These are phyloP conservation scores for Solanum habrochaites DNA, from an alignment of 257 asterid genomes.

Conservation along the genomic window DNA sequence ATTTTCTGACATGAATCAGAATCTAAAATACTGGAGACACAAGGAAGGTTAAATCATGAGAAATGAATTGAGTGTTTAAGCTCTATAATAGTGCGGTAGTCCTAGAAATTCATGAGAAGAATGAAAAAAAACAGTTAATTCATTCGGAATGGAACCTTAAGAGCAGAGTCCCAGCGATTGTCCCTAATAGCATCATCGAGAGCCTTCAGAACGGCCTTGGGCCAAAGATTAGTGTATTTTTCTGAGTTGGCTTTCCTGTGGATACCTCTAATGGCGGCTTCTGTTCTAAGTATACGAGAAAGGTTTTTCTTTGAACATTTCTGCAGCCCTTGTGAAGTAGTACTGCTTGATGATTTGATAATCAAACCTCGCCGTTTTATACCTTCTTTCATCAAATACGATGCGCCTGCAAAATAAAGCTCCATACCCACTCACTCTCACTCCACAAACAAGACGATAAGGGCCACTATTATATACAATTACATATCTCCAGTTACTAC, in stretches of 20 bases:
- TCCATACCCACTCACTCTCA: constrained; percentile 29
- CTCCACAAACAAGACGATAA: not conserved
- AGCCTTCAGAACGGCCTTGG: constrained; percentile 81
- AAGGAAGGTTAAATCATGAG: not conserved
- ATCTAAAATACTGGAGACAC: not conserved
- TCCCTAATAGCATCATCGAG: constrained; percentile 50
- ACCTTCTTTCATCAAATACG: not conserved
- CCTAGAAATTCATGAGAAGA: not conserved
- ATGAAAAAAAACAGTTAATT: not conserved
- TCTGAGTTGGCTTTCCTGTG: constrained; percentile 63
- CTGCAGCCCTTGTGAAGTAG: constrained; percentile 24
- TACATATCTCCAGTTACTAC: not conserved
- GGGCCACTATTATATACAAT: not conserved
- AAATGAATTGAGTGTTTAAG: not conserved
- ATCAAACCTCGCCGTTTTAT: not conserved
- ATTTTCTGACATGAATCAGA: not conserved
- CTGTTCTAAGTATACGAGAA: constrained; percentile 60
- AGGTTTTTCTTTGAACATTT: constrained; percentile 47
- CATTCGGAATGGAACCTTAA: constrained; percentile 35
- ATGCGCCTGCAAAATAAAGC: constrained; percentile 25
- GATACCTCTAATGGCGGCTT: constrained; percentile 57
- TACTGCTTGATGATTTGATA: constrained; percentile 13
- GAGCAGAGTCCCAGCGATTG: constrained; percentile 77
- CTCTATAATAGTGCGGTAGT: not conserved
- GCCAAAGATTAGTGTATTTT: constrained; percentile 67